A percentile compares a stretch with the other conserved stretches of the same genome.
Conservation (phyloP, 768 basidiomycete species). For the Tulasnella sp. region DNA sequence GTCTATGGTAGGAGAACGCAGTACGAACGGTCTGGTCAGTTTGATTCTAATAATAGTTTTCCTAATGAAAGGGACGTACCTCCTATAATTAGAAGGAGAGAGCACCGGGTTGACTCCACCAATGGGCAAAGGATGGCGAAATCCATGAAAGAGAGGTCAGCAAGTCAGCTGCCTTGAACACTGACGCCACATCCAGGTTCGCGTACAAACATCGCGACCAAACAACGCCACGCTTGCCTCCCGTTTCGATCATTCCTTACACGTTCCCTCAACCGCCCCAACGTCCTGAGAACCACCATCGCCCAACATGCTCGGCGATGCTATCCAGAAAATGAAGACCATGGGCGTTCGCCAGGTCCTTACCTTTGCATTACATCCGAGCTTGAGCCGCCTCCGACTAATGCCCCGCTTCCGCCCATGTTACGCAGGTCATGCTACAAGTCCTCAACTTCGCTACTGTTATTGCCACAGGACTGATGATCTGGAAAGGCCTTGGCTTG, state of each 20-base stretch:
- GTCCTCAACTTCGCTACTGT: conserved; percentile 89
- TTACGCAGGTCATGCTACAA: conserved; percentile 78
- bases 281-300: neutral
- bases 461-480: conserved; percentile 91
- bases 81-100: neutral
- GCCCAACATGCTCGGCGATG: conserved; percentile 68
- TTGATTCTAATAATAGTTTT: too few relatives aligned
- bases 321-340: conserved; percentile 69
- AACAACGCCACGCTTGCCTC: neutral
- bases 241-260: neutral
- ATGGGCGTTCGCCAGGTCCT: conserved; percentile 74
- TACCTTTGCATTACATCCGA: conserved; percentile 32
- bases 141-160: neutral
- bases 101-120: neutral
- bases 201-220: neutral
- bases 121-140: neutral
- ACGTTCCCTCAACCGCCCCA: neutral
- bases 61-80: neutral
- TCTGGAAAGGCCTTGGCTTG: conserved; percentile 94
- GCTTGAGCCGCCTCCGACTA: conserved; percentile 30
- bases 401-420: conserved; percentile 7
- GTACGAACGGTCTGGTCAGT: too few relatives aligned
- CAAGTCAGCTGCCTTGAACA: neutral
- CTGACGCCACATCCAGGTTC: neutral
- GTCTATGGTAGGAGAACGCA: neutral